Conservation (phyloP, 2,329 filamentous ascomycete species). For the Paramyrothecium roridum region DNA sequence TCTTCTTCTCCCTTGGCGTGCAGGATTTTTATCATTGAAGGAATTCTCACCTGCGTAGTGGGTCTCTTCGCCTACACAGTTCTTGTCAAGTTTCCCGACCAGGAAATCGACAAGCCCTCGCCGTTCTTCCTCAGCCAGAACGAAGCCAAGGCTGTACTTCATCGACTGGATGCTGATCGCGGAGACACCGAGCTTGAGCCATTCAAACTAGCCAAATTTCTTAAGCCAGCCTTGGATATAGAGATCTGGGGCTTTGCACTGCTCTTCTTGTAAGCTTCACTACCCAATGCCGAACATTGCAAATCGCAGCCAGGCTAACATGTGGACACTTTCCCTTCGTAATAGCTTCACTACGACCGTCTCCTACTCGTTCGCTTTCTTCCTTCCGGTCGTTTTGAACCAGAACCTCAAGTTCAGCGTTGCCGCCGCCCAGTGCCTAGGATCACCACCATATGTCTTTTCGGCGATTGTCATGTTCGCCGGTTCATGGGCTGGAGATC, state of each 20-base stretch:
- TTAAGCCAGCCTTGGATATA: conserved; percentile 4
- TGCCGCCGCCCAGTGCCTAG: conserved; percentile 12
- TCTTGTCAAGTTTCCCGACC: conserved; percentile 16
- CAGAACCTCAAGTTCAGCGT: conserved; percentile 13
- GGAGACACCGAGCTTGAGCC: conserved; percentile 8
- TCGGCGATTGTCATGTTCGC: conserved; percentile 13
- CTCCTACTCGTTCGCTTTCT: conserved; percentile 14
- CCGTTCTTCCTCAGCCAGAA: conserved; percentile 8
- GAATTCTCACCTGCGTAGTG: conserved; percentile 5
- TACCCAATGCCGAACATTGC: not conserved
- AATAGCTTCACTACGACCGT: conserved; percentile 6
- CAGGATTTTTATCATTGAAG: conserved; percentile 40
- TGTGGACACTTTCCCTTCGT: not conserved
- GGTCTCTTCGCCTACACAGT: conserved; percentile 11
- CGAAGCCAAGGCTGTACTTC: conserved; percentile 8
- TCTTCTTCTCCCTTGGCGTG: too few relatives aligned
- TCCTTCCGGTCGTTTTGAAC: conserved; percentile 11
- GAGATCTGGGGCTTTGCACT: conserved; percentile 10
- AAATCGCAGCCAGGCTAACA: conserved; percentile 1
- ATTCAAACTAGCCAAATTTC: conserved; percentile 7
- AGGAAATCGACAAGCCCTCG: conserved; percentile 2
- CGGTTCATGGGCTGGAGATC: conserved; percentile 14
- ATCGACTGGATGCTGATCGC: conserved; percentile 10
- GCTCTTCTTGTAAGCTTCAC: conserved; percentile 8
- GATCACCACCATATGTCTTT: conserved; percentile 18